Conservation (phyloP, 164 flowering plant genomes). For the Saururus chinensis region DNA sequence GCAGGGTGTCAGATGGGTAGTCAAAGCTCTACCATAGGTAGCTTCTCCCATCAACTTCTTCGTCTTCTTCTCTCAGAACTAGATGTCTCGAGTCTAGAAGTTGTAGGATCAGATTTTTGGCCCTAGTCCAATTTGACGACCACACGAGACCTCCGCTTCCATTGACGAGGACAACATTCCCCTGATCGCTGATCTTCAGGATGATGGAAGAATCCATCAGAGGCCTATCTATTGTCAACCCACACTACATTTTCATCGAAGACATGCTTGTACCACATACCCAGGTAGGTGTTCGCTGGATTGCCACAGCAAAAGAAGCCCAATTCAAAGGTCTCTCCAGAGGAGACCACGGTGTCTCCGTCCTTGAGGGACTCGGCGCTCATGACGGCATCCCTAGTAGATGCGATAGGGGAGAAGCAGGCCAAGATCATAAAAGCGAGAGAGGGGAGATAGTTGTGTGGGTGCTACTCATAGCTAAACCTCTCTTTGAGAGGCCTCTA, state of each 20-base stretch:
- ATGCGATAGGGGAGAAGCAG: not conserved
- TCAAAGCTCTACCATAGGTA: slow-evolving; percentile 22
- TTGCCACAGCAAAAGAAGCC: slow-evolving; percentile 14
- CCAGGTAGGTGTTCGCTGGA: slow-evolving; percentile 22
- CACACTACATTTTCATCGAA: slow-evolving; percentile 15
- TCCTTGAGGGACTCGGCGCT: not conserved
- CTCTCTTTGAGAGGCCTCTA: not conserved
- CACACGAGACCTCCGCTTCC: slow-evolving; percentile 12
- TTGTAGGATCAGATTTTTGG: slow-evolving; percentile 7
- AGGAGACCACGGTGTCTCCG: slow-evolving; percentile 8
- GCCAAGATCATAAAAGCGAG: not conserved
- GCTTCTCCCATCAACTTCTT: not conserved
- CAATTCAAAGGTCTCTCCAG: slow-evolving; percentile 13
- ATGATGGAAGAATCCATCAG: slow-evolving; percentile 20
- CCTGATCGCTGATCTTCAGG: slow-evolving; percentile 12
- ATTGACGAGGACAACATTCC: slow-evolving; percentile 18
- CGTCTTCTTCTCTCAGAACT: slow-evolving; percentile 7
- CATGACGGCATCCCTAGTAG: not conserved
- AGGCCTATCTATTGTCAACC: slow-evolving; percentile 36
- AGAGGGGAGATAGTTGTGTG: not conserved
- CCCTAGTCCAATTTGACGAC: slow-evolving; percentile 13
- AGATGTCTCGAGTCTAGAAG: slow-evolving; percentile 28
- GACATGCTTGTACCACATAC: slow-evolving; percentile 21
- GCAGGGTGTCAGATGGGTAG: slow-evolving; percentile 12
- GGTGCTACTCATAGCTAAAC: not conserved